These are phyloP conservation scores for Circinella umbellata DNA, from an alignment of 371 early-diverging fungal species.

Conservation along the genomic window DNA sequence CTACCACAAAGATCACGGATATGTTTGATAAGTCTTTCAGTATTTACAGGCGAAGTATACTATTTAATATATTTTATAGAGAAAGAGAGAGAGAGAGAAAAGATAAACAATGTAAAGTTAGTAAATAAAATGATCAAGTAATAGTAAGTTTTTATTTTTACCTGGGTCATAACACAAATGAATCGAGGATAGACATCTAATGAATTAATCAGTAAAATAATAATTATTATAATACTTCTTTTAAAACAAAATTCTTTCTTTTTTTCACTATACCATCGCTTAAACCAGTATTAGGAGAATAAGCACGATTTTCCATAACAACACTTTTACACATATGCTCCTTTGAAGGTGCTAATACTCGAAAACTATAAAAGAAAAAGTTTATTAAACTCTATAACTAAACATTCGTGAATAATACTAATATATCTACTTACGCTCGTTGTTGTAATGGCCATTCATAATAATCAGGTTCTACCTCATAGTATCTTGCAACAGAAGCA, in stretches of 20 bases:
- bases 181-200: conserved; percentile 44
- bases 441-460: conserved; percentile 77
- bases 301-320: conserved; percentile 71
- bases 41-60: conserved; percentile 78
- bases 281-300: conserved; percentile 7
- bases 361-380: conserved; percentile 33
- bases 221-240: not conserved
- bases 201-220: not conserved
- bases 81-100: not conserved
- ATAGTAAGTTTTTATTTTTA: not conserved
- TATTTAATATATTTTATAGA: conserved; percentile 7
- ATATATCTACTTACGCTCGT: conserved; percentile 54
- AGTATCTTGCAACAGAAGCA: conserved; percentile 43
- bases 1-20: conserved; percentile 60
- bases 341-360: conserved; percentile 70
- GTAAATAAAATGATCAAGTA: too few relatives aligned
- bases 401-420: too few relatives aligned
- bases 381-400: too few relatives aligned
- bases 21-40: conserved; percentile 66
- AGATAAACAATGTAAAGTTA: too few relatives aligned
- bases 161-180: conserved; percentile 68
- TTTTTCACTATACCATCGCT: not conserved
- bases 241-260: not conserved
- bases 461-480: conserved; percentile 68
- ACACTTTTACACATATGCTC: conserved; percentile 84